Base-by-base conservation (phyloP, 2,329 filamentous ascomycete genomes). In the Alternaria gansuensis region DNA sequence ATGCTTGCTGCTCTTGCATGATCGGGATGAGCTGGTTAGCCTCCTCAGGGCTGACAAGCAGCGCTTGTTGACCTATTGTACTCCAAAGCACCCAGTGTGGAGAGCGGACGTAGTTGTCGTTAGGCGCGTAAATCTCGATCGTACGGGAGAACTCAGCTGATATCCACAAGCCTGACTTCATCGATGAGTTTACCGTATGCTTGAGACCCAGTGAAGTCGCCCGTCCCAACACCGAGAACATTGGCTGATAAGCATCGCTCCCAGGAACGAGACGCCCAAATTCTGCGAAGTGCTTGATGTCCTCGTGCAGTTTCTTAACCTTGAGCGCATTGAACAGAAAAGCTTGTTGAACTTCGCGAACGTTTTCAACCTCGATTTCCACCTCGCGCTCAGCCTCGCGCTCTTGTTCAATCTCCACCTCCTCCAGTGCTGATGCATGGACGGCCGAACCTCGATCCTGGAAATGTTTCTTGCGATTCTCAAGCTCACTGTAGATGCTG, bases 71-170 rank as follows among this genome's bases (percentile, higher is more conserved):
- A 0, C 77, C 76, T 0, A 64, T n/a, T 0, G 65, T 64, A 57
- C 82, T 85, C 82, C 83, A 89, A 0, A 90, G 71, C 2, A 91
- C 68, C 87, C 87, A 91, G 26, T 87, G 83, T 0, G 88, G 84
- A 0, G 83, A 74, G 1, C 82, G 79, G 64, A 77, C 51, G 50
- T 81, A 82, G 28, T 80, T 75, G 49, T 83, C 80, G 52, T 78
- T 73, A 62, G 82, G 62, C n/a, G 66, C 58, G 6, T 49, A 58
- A 2, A 68, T 37, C 2, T 75, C 72, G 3, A 86, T 78, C 0
- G 84, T 85, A 26, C 77, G 75, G 2, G 68, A 74, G 57, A 86
- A 88, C 57, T 88, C 82, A 0, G 55, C 60, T 0, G 82, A 82
- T 0, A 82, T 72, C 57, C 73, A 81, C 0, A 84, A 60, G 2